These are phyloP conservation scores for Bretschneidera sinensis DNA, from an alignment of 345 rosid genomes.

Conservation along the genomic window DNA sequence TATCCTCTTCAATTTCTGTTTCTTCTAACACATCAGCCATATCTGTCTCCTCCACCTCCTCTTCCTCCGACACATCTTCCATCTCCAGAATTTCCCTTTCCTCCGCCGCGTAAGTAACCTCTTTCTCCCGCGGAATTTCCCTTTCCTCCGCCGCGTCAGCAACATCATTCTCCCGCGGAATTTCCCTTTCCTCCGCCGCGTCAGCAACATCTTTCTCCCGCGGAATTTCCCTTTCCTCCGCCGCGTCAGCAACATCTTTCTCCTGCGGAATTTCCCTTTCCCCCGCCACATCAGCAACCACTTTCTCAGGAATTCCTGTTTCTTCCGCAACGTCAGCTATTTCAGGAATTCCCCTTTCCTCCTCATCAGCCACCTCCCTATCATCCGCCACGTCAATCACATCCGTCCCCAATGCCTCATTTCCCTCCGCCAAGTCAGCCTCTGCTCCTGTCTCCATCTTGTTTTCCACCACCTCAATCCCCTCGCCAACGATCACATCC, in stretches of 20 bases:
- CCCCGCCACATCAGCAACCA: slow-evolving; percentile 14
- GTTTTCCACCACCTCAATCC: slow-evolving; percentile 10
- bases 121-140: slow-evolving; percentile 17
- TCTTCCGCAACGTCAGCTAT: slow-evolving; percentile 7
- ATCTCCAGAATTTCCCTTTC: slow-evolving; percentile 8
- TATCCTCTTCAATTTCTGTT: slow-evolving; percentile 20
- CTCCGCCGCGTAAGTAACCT: slow-evolving; percentile 20
- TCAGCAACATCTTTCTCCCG: neutral
- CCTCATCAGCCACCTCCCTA: slow-evolving; percentile 14
- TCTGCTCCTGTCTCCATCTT: slow-evolving; percentile 14
- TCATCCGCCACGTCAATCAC: slow-evolving; percentile 4
- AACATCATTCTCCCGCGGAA: slow-evolving; percentile 10
- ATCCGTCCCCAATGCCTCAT: neutral
- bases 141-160: slow-evolving; percentile 20
- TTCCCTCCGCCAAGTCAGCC: slow-evolving; percentile 18
- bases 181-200: neutral
- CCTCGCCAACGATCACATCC: slow-evolving; percentile 15
- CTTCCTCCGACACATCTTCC: slow-evolving; percentile 15
- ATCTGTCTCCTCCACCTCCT: slow-evolving; percentile 9
- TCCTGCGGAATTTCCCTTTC: slow-evolving; percentile 23
- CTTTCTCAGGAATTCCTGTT: slow-evolving; percentile 9
- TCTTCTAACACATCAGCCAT: slow-evolving; percentile 20
- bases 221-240: slow-evolving; percentile 18
- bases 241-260: slow-evolving; percentile 21
- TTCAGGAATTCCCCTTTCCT: slow-evolving; percentile 21